phyloP scores from a whole-genome alignment of 306 rosid species.

The Cucumis hystrix region DNA sequence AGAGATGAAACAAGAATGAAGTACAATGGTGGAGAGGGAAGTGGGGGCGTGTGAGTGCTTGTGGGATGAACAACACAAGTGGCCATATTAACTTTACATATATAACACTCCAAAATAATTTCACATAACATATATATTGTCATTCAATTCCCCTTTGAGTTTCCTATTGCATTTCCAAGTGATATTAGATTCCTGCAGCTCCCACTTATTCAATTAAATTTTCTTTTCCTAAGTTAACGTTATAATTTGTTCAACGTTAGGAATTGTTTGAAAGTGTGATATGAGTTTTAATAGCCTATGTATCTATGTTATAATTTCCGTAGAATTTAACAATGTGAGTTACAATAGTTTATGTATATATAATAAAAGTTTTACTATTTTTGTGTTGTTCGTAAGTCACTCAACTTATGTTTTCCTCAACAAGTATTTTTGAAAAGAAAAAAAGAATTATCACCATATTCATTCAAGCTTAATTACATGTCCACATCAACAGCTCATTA shows the following conservation, averaged over 20 bases:
- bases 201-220: background rate
- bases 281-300: no score
- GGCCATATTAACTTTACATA: background rate
- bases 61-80: background rate
- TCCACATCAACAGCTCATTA: background rate
- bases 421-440: no score
- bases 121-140: background rate
- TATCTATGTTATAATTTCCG: no score
- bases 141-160: background rate
- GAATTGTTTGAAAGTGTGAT: no score
- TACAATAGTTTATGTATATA: no score
- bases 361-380: no score
- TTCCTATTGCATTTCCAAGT: background rate
- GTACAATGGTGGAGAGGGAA: background rate
- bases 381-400: no score
- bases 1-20: background rate
- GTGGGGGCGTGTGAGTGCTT: background rate
- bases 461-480: background rate
- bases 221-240: background rate
- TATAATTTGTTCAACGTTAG: no score
- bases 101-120: background rate
- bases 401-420: no score
- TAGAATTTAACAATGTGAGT: no score
- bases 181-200: background rate
- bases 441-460: no score